A percentile compares a stretch with the other conserved stretches of the same genome.
These are phyloP conservation scores for Nicotiana undulata DNA, from an alignment of 257 asterid species.

Conservation along the genomic window DNA sequence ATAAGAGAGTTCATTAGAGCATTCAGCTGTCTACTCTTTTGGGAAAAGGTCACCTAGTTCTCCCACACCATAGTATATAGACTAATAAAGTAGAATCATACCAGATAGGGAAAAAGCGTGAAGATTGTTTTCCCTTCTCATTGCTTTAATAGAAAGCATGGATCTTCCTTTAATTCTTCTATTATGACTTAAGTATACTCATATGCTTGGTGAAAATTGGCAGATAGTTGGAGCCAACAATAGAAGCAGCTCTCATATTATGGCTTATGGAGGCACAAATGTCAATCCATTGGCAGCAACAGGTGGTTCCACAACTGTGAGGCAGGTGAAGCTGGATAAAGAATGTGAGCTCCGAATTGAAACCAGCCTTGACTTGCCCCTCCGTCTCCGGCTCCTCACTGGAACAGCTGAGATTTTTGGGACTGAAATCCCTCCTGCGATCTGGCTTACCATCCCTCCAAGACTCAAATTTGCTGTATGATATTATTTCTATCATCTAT, in stretches of 20 bases:
- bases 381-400: constrained; percentile 65
- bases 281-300: constrained; percentile 43
- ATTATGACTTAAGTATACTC: neutral
- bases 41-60: neutral
- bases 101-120: neutral
- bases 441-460: constrained; percentile 67
- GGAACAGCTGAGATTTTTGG: constrained; percentile 92
- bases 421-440: constrained; percentile 85
- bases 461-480: constrained; percentile 86
- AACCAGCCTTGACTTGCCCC: constrained; percentile 63
- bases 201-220: neutral
- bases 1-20: neutral
- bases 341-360: constrained; percentile 92
- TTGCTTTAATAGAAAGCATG: neutral
- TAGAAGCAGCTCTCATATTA: constrained; percentile 19
- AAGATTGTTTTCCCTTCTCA: neutral
- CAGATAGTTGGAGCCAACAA: neutral
- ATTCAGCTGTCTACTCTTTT: neutral
- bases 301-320: constrained; percentile 36
- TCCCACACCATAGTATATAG: neutral
- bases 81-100: neutral
- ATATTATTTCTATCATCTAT: neutral
- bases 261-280: constrained; percentile 74
- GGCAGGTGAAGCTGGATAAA: constrained; percentile 84
- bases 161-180: neutral